These are phyloP conservation scores for Chaetomium tenue DNA, from an alignment of 495 filamentous ascomycete species.

Conservation along the genomic window DNA sequence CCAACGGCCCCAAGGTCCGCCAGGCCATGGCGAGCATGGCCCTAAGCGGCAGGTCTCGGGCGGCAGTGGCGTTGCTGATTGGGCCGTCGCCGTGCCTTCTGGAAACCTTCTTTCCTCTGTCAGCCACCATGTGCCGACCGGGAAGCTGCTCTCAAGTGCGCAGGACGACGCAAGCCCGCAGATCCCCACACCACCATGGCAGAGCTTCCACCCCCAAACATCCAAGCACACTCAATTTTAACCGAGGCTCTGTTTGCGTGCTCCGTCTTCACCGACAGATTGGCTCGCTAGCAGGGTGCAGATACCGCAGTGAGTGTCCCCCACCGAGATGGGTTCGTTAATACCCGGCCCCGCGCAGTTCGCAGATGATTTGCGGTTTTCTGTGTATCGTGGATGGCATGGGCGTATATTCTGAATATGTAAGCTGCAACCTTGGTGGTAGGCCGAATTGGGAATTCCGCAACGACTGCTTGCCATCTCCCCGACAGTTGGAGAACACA, in stretches of 20 bases:
- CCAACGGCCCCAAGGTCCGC: neutral
- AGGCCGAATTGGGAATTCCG: constrained; percentile 22
- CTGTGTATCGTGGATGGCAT: neutral
- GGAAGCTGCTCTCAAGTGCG: neutral
- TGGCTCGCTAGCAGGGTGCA: neutral
- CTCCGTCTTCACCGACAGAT: constrained; percentile 9
- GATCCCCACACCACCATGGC: neutral
- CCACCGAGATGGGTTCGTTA: neutral
- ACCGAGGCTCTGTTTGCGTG: constrained; percentile 1
- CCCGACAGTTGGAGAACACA: neutral
- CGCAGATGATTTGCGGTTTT: neutral
- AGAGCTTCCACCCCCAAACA: too few relatives aligned
- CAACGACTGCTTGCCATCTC: neutral
- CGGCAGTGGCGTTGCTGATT: constrained; percentile 18
- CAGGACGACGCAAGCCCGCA: neutral
- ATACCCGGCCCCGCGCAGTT: neutral
- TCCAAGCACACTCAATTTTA: neutral
- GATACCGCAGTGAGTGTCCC: neutral
- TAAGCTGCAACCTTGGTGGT: neutral
- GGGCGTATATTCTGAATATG: neutral
- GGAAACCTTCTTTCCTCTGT: constrained; percentile 20
- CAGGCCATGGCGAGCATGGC: neutral
- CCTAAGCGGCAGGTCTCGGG: constrained; percentile 12
- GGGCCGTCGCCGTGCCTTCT: constrained; percentile 19
- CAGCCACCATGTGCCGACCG: constrained; percentile 1